A percentile compares a stretch with the other conserved stretches of the same genome.
Conservation (phyloP, 176 grass and related monocot species). For the Hyparrhenia diplandra region DNA sequence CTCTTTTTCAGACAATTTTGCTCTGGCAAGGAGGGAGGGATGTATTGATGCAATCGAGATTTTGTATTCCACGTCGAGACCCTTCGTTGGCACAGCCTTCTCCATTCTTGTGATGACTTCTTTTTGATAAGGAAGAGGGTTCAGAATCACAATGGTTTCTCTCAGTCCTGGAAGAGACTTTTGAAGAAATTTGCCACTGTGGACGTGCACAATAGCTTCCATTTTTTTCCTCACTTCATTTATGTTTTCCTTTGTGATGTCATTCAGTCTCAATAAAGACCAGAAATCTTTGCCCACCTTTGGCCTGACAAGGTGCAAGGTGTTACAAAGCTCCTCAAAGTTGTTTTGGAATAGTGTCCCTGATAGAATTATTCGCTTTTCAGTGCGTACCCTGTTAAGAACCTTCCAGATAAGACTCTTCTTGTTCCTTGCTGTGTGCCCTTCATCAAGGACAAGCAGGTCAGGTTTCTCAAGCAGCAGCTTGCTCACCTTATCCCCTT, state of each 20-base stretch:
- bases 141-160: constrained; percentile 65
- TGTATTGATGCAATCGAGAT: constrained; percentile 61
- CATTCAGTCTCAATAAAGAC: constrained; percentile 43
- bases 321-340: constrained; percentile 75
- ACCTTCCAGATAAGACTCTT: constrained; percentile 52
- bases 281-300: constrained; percentile 47
- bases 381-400: constrained; percentile 42
- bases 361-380: constrained; percentile 68
- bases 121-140: constrained; percentile 56
- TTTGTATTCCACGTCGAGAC: constrained; percentile 56
- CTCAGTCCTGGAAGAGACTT: constrained; percentile 62
- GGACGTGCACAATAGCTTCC: constrained; percentile 61
- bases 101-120: constrained; percentile 44
- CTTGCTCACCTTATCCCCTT: constrained; percentile 15
- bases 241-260: constrained; percentile 43
- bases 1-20: constrained; percentile 41
- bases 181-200: constrained; percentile 64
- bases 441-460: constrained; percentile 78
- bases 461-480: constrained; percentile 53
- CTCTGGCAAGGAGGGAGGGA: constrained; percentile 39
- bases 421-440: constrained; percentile 76
- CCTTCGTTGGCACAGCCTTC: background rate
- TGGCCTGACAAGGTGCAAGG: constrained; percentile 47
- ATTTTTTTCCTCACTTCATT: constrained; percentile 44
- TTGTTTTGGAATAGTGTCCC: constrained; percentile 89